Conservation (phyloP, 1,284 basidiomycete species). For the Moniliophthora roreri region DNA sequence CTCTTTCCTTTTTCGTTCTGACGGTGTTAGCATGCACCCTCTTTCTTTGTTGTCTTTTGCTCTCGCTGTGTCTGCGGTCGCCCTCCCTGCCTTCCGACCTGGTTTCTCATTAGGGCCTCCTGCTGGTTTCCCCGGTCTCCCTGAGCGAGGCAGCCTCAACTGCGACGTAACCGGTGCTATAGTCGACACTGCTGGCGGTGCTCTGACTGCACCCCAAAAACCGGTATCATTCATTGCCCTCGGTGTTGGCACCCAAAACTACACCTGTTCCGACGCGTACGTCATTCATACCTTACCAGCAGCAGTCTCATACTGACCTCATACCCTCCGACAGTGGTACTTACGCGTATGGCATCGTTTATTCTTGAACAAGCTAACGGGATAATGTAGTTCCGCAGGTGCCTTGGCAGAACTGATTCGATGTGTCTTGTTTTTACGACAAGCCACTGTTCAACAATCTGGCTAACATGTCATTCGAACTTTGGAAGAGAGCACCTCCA, state of each 20-base stretch:
- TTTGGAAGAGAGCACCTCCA: constrained; percentile 34
- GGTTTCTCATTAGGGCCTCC: neutral
- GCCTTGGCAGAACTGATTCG: constrained; percentile 59
- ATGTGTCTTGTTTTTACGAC: constrained; percentile 53
- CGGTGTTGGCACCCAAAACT: constrained; percentile 50
- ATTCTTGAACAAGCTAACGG: neutral
- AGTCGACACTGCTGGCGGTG: constrained; percentile 16
- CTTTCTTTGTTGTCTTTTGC: neutral
- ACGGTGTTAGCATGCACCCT: neutral
- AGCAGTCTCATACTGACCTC: too few relatives aligned
- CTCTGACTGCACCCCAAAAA: constrained; percentile 32
- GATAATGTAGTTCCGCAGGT: constrained; percentile 30
- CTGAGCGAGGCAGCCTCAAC: neutral
- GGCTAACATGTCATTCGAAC: constrained; percentile 39
- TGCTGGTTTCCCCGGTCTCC: constrained; percentile 2
- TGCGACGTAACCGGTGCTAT: constrained; percentile 12
- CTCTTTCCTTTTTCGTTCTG: neutral
- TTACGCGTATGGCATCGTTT: constrained; percentile 36
- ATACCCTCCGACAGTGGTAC: constrained; percentile 29
- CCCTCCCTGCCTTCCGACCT: neutral
- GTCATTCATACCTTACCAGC: too few relatives aligned
- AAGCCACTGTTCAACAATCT: constrained; percentile 37
- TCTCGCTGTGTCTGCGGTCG: neutral
- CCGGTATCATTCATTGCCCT: constrained; percentile 43
- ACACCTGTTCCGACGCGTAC: constrained; percentile 34